These are phyloP conservation scores for Rhizoclosmatium sp. DNA, from an alignment of 192 early-diverging fungal genomes.

Conservation along the genomic window DNA sequence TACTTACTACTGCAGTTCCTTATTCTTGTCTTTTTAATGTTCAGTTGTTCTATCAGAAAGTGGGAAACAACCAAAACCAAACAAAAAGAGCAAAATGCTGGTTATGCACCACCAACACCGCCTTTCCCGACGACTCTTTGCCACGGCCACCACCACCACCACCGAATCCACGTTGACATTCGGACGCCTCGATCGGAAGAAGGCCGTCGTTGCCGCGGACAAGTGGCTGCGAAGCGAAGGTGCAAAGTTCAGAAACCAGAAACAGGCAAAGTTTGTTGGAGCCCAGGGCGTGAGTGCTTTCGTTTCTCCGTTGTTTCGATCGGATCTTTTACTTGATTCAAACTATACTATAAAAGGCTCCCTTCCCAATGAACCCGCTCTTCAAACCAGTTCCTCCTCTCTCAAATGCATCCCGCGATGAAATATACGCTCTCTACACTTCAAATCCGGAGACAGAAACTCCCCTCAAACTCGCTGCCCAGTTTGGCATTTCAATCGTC, in stretches of 20 bases:
- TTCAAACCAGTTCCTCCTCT: conserved; percentile 84
- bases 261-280: neutral
- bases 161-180: neutral
- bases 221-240: neutral
- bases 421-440: conserved; percentile 75
- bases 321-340: neutral
- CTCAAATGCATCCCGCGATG: conserved; percentile 68
- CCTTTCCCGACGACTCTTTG: neutral
- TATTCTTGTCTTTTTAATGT: too few species aligned
- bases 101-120: too few species aligned
- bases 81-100: too few species aligned
- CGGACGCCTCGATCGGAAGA: neutral
- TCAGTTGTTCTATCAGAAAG: too few species aligned
- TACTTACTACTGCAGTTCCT: too few species aligned
- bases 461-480: conserved; percentile 73
- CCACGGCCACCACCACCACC: neutral
- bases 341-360: conserved; percentile 35
- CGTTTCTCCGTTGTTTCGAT: neutral
- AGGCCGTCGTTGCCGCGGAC: neutral
- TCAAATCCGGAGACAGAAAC: conserved; percentile 67
- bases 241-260: neutral
- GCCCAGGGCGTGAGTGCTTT: neutral
- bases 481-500: conserved; percentile 78
- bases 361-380: conserved; percentile 91
- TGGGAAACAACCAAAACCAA: too few species aligned